Base-by-base conservation (phyloP, 2,329 filamentous ascomycete species). In the Fusarium verrucosum region DNA sequence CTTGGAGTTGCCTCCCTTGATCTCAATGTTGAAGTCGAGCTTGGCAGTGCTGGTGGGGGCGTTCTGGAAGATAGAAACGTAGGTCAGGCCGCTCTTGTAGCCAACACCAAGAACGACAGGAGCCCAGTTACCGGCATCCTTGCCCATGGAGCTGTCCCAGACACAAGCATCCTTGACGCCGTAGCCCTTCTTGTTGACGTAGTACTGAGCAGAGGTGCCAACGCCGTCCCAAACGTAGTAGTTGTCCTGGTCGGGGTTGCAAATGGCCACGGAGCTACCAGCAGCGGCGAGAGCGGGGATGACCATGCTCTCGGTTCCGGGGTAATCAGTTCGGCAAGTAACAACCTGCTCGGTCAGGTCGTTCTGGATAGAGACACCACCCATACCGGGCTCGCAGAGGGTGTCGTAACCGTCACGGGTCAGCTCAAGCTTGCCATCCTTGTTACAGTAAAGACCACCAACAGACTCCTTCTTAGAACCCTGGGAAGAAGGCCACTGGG, bases 271-370 rank as follows among this genome's bases (percentile, higher is more conserved):
- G 23, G 79, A 84, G 44, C 79, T 72, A 58, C 91, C 91, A 49
- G 90, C 79, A 7, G 77, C 67, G 38, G 89, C 83, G 56, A 87
- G 79, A 42, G 94, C 80, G 41, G 94, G 92, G 58, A 98, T 85
- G 51, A 91, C 92, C 88, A 97, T 94, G 71, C 84, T 84, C 82
- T 99, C 95, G 58, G 88, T 93, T 74, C 93, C 94, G 62, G 95
- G 95, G 80, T 99, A 99, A 77, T 97, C 93, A 67, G 95, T 98
- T 77, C 92, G 92, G 87, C 95, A 99, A 70, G 96, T 85, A 40
- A 90, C 85, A 25, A 92, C 89, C 38, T 85, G 79, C 33, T 85
- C 74, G 45, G 78, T 73, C 30, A 97, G 83, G 52, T 89, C 87
- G 84, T 97, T 99, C 77, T 89, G 75, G 59, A 97, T 86, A 58